Evolutionary conservation across 352 stramenopile species (phyloP).

Genomic region (Phytophthora gonapodyides): DNA sequence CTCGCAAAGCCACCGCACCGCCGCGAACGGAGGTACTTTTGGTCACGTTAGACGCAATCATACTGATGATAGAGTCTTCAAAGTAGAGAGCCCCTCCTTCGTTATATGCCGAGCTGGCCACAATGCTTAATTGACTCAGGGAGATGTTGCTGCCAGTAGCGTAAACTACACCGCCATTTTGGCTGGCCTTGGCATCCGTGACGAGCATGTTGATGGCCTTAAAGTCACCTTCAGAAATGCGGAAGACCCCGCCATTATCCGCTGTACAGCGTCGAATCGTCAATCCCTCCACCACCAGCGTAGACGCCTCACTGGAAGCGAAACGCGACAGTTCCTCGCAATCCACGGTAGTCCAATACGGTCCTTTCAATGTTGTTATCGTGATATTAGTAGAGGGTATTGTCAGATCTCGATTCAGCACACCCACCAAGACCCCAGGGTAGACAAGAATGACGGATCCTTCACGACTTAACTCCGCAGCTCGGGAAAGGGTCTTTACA

Average conservation of each 20-base stretch:
- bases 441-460: conserved; percentile 59
- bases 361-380: conserved; percentile 53
- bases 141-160: conserved; percentile 17
- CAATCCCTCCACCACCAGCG: conserved; percentile 39
- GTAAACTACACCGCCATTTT: conserved; percentile 38
- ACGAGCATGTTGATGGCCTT: conserved; percentile 35
- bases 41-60: conserved; percentile 31
- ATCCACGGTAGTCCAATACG: conserved; percentile 52
- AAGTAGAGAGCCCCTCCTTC: conserved; percentile 43
- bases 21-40: conserved; percentile 30
- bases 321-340: conserved; percentile 32
- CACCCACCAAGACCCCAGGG: conserved; percentile 51
- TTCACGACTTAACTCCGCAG: conserved; percentile 37
- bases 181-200: conserved; percentile 11
- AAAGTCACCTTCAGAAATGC: conserved; percentile 21
- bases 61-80: conserved; percentile 18
- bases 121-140: conserved; percentile 23
- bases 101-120: conserved; percentile 12
- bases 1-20: conserved; percentile 32
- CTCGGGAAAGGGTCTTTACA: conserved; percentile 47
- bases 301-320: conserved; percentile 19
- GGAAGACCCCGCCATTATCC: conserved; percentile 32
- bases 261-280: conserved; percentile 44
- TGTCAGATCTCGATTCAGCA: conserved; percentile 40
- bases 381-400: conserved; percentile 26